phyloP scores from a whole-genome alignment of 1,284 basidiomycete species.

The Testicularia cyperi region DNA sequence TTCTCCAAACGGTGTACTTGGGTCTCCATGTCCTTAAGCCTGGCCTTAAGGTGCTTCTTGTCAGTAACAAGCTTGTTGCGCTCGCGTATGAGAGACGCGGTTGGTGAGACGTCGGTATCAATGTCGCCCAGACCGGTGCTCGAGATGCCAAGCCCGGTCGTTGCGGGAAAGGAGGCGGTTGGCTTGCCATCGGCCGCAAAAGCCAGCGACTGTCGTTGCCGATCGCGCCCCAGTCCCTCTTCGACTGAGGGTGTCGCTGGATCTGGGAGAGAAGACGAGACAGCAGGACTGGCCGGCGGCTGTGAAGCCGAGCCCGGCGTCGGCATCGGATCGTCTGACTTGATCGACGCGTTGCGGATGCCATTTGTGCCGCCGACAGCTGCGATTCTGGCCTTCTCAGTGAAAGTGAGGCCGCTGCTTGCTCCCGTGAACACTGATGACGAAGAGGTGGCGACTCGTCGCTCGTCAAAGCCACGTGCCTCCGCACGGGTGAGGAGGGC shows the following conservation, averaged over 20 bases:
- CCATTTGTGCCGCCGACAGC: constrained; percentile 16
- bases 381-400: constrained; percentile 11
- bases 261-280: background rate
- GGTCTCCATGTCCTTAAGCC: constrained; percentile 54
- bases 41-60: constrained; percentile 53
- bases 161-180: constrained; percentile 6
- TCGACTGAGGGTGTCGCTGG: constrained; percentile 2
- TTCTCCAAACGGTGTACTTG: constrained; percentile 54
- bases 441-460: constrained; percentile 11
- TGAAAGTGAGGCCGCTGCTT: constrained; percentile 12
- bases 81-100: constrained; percentile 45
- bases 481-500: constrained; percentile 47
- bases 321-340: constrained; percentile 5
- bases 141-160: constrained; percentile 28
- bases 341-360: constrained; percentile 21
- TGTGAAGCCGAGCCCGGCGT: background rate
- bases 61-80: constrained; percentile 56
- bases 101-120: constrained; percentile 30
- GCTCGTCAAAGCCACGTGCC: constrained; percentile 34
- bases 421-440: too few species aligned
- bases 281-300: background rate
- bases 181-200: background rate
- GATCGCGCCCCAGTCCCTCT: constrained; percentile 12
- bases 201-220: background rate
- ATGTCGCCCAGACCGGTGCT: constrained; percentile 19